Conservation (phyloP, 208 protist species). For the Leishmania braziliensis region DNA sequence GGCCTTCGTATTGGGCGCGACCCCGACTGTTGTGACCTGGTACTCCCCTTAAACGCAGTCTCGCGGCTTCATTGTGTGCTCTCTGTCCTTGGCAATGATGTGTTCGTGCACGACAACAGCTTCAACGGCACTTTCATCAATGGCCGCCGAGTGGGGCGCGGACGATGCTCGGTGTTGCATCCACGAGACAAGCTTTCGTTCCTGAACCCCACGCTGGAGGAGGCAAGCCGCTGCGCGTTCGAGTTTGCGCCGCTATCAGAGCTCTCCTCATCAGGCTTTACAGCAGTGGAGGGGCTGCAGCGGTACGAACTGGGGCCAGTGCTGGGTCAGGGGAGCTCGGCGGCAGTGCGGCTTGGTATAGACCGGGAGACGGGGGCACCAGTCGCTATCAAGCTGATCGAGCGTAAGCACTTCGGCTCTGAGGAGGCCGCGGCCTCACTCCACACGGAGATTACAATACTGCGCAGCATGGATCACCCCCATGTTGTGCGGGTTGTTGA, state of each 20-base stretch:
- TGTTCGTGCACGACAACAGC: slow-evolving; percentile 72
- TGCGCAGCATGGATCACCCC: slow-evolving; percentile 63
- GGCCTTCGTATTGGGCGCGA: slow-evolving; percentile 55
- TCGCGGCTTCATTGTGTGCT: slow-evolving; percentile 57
- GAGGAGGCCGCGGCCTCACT: slow-evolving; percentile 49
- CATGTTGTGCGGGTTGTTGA: slow-evolving; percentile 72
- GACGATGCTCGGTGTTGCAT: slow-evolving; percentile 34
- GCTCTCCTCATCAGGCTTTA: not conserved
- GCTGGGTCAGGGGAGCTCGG: slow-evolving; percentile 70
- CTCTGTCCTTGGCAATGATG: slow-evolving; percentile 51
- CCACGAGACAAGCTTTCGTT: slow-evolving; percentile 57
- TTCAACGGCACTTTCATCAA: slow-evolving; percentile 85
- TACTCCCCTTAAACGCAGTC: slow-evolving; percentile 33
- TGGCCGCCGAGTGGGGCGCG: slow-evolving; percentile 42
- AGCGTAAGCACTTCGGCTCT: slow-evolving; percentile 44
- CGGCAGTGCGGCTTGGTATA: slow-evolving; percentile 52
- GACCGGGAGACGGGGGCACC: slow-evolving; percentile 33
- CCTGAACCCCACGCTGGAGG: slow-evolving; percentile 51
- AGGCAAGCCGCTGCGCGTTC: slow-evolving; percentile 42
- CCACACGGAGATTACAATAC: slow-evolving; percentile 68
- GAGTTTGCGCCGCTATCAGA: slow-evolving; percentile 21
- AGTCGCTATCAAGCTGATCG: slow-evolving; percentile 82
- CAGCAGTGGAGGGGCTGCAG: slow-evolving; percentile 20
- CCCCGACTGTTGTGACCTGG: slow-evolving; percentile 37
- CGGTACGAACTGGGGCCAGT: slow-evolving; percentile 49